Conservation (phyloP, 1,139 yeast genomes). For the Sugiyamaella grinbergsii region DNA sequence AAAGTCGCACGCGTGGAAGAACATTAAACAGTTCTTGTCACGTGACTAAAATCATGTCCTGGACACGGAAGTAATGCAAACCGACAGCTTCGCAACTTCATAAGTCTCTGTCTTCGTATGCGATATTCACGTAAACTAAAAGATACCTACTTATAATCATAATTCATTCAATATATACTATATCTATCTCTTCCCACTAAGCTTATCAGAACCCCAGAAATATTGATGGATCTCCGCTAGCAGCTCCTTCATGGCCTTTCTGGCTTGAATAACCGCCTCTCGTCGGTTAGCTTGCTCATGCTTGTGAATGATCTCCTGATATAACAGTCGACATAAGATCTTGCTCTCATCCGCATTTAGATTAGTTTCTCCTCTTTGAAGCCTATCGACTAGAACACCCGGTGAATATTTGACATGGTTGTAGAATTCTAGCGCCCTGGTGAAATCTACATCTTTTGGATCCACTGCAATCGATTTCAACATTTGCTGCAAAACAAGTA, state of each 20-base stretch:
- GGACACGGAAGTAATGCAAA: no score
- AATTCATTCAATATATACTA: background rate
- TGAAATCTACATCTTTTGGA: constrained; percentile 63
- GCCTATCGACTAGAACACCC: constrained; percentile 31
- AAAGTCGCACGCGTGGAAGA: no score
- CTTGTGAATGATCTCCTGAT: constrained; percentile 33
- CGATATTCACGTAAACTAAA: no score
- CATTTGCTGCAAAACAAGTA: constrained; percentile 74
- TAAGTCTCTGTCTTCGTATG: no score
- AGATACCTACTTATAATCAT: background rate
- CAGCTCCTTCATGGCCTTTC: constrained; percentile 31
- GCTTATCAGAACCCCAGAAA: constrained; percentile 32
- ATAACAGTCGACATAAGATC: constrained; percentile 34
- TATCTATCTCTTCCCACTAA: constrained; percentile 5
- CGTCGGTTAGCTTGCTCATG: constrained; percentile 35
- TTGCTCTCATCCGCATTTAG: constrained; percentile 36
- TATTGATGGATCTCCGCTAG: constrained; percentile 31
- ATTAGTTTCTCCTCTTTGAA: constrained; percentile 26
- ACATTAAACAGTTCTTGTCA: no score
- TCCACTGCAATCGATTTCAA: constrained; percentile 61
- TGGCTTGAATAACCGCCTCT: constrained; percentile 36
- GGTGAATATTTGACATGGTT: constrained; percentile 49
- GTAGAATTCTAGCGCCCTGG: constrained; percentile 59
- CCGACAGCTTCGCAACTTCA: no score
- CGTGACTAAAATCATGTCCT: no score